A percentile compares a stretch with the other conserved stretches of the same genome.
These are phyloP conservation scores for Candida sojae DNA, from an alignment of 1,139 yeast genomes.

Conservation along the genomic window DNA sequence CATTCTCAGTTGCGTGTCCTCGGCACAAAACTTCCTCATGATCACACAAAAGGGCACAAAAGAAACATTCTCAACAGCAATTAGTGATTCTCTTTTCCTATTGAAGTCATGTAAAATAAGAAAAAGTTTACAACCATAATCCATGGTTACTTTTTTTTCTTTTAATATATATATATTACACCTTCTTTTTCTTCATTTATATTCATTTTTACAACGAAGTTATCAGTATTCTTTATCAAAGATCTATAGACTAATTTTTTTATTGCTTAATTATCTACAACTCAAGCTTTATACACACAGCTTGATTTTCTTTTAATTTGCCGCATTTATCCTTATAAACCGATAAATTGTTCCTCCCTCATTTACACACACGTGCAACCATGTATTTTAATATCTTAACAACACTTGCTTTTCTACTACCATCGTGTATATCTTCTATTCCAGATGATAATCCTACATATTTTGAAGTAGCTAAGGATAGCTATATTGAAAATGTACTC, in stretches of 20 bases:
- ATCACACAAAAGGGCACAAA: not conserved
- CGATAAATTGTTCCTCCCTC: not conserved
- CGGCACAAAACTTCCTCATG: not conserved
- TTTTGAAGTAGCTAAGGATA: constrained; percentile 12
- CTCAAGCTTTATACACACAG: no score
- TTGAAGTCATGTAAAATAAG: no score
- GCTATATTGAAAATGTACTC: constrained; percentile 11
- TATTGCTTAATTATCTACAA: no score
- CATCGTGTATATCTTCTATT: not conserved
- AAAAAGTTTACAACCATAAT: not conserved
- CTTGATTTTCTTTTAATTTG: no score
- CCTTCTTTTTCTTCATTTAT: not conserved
- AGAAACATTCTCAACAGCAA: not conserved
- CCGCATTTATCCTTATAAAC: not conserved
- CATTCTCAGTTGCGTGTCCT: not conserved
- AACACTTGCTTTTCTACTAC: constrained; percentile 2
- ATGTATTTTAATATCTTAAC: not conserved
- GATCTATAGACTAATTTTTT: no score
- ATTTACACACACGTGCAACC: constrained; percentile 3
- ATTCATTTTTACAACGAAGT: not conserved
- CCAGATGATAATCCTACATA: not conserved
- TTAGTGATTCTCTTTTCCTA: not conserved
- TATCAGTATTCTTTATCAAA: not conserved
- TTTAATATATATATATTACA: not conserved
- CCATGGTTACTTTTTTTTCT: not conserved